Conservation (phyloP, 2,329 filamentous ascomycete genomes). For the Colletotrichum costaricense region DNA sequence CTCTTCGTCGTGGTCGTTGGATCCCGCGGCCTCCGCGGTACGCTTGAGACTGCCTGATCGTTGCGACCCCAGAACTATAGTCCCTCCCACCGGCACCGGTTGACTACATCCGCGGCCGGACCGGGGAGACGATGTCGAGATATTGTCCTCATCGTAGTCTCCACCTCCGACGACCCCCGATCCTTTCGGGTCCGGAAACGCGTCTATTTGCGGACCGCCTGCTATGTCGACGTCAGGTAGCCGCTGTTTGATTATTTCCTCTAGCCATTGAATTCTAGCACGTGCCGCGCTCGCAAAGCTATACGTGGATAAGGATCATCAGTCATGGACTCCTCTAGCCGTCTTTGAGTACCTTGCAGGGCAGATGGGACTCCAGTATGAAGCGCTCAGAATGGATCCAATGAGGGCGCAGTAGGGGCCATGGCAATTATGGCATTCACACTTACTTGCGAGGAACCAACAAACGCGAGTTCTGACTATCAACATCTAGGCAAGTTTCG, state of each 20-base stretch:
- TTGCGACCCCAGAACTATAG: background rate
- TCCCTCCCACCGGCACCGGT: background rate
- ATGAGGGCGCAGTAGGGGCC: too few relatives aligned
- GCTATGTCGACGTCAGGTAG: conserved; percentile 45
- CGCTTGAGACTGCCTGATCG: conserved; percentile 3
- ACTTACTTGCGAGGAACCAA: conserved; percentile 48
- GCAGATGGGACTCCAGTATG: background rate
- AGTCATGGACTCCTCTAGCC: background rate
- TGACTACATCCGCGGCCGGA: conserved; percentile 12
- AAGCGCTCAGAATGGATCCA: background rate
- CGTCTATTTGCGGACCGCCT: conserved; percentile 42
- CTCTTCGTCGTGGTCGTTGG: conserved; percentile 60
- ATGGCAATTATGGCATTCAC: background rate
- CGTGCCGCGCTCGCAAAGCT: conserved; percentile 41
- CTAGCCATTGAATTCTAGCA: conserved; percentile 48
- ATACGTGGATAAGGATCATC: background rate
- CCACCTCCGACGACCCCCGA: conserved; percentile 15
- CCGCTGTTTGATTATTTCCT: conserved; percentile 42
- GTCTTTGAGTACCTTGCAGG: background rate
- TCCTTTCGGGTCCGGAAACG: conserved; percentile 34
- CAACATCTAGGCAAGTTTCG: conserved; percentile 49
- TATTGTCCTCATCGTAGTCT: conserved; percentile 32
- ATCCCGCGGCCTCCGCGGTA: conserved; percentile 11
- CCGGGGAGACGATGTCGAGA: conserved; percentile 9
- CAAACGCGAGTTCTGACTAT: conserved; percentile 47